Evolutionary conservation across 1,139 yeast genomes (phyloP).

Genomic region (Saccharomycopsis hybrid): DNA sequence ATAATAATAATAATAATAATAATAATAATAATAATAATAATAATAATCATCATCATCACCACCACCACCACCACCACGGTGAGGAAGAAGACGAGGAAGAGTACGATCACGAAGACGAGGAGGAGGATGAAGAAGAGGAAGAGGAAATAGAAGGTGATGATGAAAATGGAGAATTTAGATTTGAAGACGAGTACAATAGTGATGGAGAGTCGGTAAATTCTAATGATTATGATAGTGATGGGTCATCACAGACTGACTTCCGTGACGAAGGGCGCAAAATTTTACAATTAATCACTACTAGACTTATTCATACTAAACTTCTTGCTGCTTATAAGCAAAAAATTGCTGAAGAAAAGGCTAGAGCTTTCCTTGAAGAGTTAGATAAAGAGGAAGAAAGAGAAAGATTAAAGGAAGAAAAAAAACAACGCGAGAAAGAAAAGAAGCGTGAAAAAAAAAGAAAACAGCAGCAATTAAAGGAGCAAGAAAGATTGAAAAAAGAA

Average conservation of each 20-base stretch:
- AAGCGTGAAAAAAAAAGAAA: conserved; percentile 71
- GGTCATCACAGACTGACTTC: too few relatives aligned
- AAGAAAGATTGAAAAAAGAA: conserved; percentile 56
- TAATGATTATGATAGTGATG: conserved; percentile 30
- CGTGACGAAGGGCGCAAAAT: conserved; percentile 34
- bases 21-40: too few relatives aligned
- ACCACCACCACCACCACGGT: too few relatives aligned
- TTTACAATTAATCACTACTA: conserved; percentile 65
- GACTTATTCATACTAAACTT: conserved; percentile 58
- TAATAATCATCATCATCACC: too few relatives aligned
- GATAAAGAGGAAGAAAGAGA: conserved; percentile 70
- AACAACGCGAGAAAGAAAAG: conserved; percentile 65
- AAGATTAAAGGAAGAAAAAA: conserved; percentile 67
- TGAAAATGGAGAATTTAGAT: conserved; percentile 19
- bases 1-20: too few relatives aligned
- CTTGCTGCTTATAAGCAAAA: conserved; percentile 61
- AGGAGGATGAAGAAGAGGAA: conserved; percentile 23
- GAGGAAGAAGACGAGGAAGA: conserved; percentile 24
- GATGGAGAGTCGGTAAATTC: conserved; percentile 32
- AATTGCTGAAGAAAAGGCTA: conserved; percentile 65
- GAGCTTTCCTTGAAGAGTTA: conserved; percentile 72
- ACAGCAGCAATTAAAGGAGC: conserved; percentile 68
- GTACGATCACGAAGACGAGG: conserved; percentile 23
- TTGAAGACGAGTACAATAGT: conserved; percentile 28
- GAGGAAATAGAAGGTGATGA: conserved; percentile 21